Evolutionary conservation across 345 rosid species (phyloP), one percentile per base, ranked within the genome.

Genomic region (Salix purpurea): DNA sequence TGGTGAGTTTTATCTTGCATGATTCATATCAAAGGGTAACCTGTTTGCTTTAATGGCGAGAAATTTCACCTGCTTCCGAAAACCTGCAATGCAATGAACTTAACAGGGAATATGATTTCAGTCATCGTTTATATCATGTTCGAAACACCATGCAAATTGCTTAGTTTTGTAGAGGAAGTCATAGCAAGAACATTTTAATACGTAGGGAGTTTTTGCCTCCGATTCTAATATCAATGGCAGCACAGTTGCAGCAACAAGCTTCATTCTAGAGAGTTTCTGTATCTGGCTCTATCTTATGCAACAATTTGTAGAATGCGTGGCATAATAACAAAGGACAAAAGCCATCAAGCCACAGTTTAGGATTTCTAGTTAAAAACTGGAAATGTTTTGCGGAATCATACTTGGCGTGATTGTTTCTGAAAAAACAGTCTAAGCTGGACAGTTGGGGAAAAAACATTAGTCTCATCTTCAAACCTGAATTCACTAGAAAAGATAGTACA

Each of bases 1-100:
- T 96, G 84, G 99, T 90, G 58, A 85, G 88, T 80, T 21, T 39
- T 37, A 7, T 26, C 12, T 36, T 54, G 18, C 12, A 18, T 40
- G 42, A 24, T 28, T 40, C 6, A 6, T 18, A 28, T 64, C 12
- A 16, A 14, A 42, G 16, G 19, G 19, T 52, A 52, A 52, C 11
- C 23, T 52, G 60, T 52, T 52, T 52, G 24, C 60, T 52, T 52
- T 6, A 6, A 19, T 52, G 23, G 2, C n/a, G 58, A 52, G 2
- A 52, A 52, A 52, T 52, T 4, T 11, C 50, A 4, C 16, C 50
- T 13, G 18, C 50, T 12, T 46, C 50, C 16, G 16, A 19, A 52
- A 52, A 52, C 21, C 11, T 52, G 60, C 60, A 48, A 16, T 18
- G 16, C 54, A 6, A 19, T 52, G 60, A 52, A 19, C 23, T 6